Base-by-base conservation (phyloP, 148 eudicot species). In the Amaranthus palmeri region DNA sequence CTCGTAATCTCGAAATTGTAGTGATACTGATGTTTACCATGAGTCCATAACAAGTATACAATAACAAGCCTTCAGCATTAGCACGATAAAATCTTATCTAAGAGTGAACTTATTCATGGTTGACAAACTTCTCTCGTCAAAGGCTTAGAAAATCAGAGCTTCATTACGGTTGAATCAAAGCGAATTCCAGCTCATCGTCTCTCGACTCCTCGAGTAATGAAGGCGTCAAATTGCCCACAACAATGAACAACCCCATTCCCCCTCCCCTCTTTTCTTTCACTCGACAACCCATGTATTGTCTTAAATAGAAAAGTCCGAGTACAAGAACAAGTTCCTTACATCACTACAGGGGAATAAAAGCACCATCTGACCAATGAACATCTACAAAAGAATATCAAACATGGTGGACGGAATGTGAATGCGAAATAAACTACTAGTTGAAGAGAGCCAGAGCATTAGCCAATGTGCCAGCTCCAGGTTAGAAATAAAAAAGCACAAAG, bases 51-150 rank as follows among this genome's bases (percentile, higher is more conserved):
- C 17, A 42, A 3, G 49, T 62, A 3, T 3, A 14, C 4, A 48
- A 47, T 61, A 62, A 15, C 65, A 61, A 61, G 14, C 65, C 65
- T 61, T 36, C 60, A 56, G 8, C 36, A 56, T 13, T 25, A 56
- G 40, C 15, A 61, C 6, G 3, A 13, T n/a, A 17, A 25, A 25
- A 25, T 25, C 36, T 25, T 25, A 25, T 25, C 36, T 25, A 25
- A 25, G 7, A 2, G 12, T 41, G 17, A 61, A 10, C 48, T 43
- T 61, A 61, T 61, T 41, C 48, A 12, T 42, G 11, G 4, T 14
- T 61, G 65, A 61, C 15, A 42, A 12, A 61, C 15, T 61, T 61
- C 4, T 4, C 36, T 56, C 60, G 8, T 5, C 18, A 3, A n/a
- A 15, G 15, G 15, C 0, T 15, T 18, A 42, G 65, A n/a, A 61